Evolutionary conservation across 163 green algal genomes (phyloP).

Genomic region (Scenedesmus sp.): DNA sequence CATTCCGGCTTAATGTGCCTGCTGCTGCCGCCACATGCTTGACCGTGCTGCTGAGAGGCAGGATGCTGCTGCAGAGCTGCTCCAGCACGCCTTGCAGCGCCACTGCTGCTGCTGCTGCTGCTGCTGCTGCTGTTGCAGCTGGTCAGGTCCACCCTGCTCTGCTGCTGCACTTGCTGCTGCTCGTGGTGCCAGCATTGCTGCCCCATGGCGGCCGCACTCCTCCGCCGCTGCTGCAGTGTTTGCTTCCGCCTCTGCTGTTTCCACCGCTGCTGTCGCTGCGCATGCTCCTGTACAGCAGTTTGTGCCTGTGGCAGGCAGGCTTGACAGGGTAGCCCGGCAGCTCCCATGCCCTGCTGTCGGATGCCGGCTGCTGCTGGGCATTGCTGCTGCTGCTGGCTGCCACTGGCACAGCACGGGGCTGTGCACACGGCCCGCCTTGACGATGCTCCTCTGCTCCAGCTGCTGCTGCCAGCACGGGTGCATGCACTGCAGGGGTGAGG

Average conservation of each 20-base stretch:
- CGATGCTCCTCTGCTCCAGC: not conserved
- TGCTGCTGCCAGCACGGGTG: not conserved
- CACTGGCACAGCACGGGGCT: not conserved
- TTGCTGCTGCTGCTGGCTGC: not conserved
- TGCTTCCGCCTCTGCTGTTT: not conserved
- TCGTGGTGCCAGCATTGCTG: not conserved
- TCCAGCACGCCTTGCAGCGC: not conserved
- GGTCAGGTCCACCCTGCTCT: not conserved
- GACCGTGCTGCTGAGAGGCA: not conserved
- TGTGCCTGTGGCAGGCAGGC: not conserved
- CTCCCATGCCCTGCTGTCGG: not conserved
- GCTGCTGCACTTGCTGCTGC: not conserved
- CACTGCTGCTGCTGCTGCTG: not conserved
- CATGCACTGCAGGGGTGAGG: not conserved
- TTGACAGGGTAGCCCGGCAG: not conserved
- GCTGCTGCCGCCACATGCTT: constrained; percentile 2
- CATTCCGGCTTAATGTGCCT: not conserved
- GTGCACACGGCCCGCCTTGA: not conserved
- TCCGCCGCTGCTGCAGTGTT: not conserved
- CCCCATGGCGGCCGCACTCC: not conserved
- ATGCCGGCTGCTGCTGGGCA: not conserved
- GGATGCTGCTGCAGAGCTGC: not conserved
- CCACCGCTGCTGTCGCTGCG: not conserved
- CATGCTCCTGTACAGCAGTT: not conserved
- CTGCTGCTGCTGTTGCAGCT: not conserved